Conservation (phyloP, 495 filamentous ascomycete genomes). For the Amphirosellinia nigrospora region DNA sequence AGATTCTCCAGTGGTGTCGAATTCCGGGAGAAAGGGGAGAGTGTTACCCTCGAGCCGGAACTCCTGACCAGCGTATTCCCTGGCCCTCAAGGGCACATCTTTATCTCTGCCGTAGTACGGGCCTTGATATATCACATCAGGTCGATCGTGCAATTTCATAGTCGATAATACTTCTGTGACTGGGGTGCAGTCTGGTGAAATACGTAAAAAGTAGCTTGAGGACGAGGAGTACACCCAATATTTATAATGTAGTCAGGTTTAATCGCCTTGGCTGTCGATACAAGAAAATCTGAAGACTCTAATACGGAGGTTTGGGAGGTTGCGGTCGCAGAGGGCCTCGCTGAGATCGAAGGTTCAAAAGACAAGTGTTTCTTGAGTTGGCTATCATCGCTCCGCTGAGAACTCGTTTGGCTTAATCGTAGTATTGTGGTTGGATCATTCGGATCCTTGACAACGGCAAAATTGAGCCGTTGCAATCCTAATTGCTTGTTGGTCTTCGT, state of each 20-base stretch:
- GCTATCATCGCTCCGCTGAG: constrained; percentile 46
- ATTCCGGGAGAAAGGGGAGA: constrained; percentile 77
- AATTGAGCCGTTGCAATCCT: constrained; percentile 58
- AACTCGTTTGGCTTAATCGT: constrained; percentile 71
- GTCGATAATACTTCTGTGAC: constrained; percentile 47
- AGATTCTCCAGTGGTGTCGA: constrained; percentile 69
- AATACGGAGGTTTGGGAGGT: constrained; percentile 15
- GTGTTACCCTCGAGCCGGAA: constrained; percentile 79
- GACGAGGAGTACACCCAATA: constrained; percentile 33
- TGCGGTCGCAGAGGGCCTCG: constrained; percentile 15
- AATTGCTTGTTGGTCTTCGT: constrained; percentile 28
- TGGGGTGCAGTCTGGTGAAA: constrained; percentile 47
- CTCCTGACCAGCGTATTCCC: constrained; percentile 89
- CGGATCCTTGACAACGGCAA: constrained; percentile 81
- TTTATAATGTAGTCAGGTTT: constrained; percentile 22
- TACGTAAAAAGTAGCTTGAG: constrained; percentile 33
- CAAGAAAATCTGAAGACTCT: constrained; percentile 20
- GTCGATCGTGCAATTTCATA: constrained; percentile 49
- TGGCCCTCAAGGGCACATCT: constrained; percentile 78
- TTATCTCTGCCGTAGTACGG: constrained; percentile 85
- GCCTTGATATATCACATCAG: constrained; percentile 76
- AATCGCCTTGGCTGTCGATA: constrained; percentile 10
- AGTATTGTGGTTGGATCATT: constrained; percentile 67
- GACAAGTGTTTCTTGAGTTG: constrained; percentile 46
- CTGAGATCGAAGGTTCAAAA: constrained; percentile 36